Conservation (phyloP, 2,329 filamentous ascomycete species). For the Penicillium sp. region DNA sequence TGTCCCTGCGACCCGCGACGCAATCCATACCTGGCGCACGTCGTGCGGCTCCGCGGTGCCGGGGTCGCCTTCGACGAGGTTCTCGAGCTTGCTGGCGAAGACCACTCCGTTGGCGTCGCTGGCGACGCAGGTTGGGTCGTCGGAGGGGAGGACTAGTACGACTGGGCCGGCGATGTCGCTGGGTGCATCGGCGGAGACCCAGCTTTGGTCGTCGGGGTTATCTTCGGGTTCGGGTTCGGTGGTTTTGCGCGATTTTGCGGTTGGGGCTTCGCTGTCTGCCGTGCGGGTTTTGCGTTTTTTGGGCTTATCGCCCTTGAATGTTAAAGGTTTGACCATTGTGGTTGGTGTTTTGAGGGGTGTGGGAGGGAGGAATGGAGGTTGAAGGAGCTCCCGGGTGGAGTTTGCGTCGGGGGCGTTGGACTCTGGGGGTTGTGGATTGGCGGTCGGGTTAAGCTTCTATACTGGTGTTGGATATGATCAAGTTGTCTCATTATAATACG, state of each 20-base stretch:
- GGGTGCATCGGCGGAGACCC: slow-evolving; percentile 78
- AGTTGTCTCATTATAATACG: too few species aligned
- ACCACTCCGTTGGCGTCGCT: slow-evolving; percentile 85
- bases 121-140: slow-evolving; percentile 70
- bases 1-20: slow-evolving; percentile 77
- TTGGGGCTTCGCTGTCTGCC: slow-evolving; percentile 40
- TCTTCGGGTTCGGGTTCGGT: slow-evolving; percentile 24
- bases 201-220: slow-evolving; percentile 71
- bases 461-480: neutral
- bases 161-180: slow-evolving; percentile 78
- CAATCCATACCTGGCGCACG: slow-evolving; percentile 93
- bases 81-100: slow-evolving; percentile 78
- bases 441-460: neutral
- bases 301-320: slow-evolving; percentile 94
- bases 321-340: slow-evolving; percentile 69
- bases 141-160: slow-evolving; percentile 76
- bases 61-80: slow-evolving; percentile 79
- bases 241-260: slow-evolving; percentile 28
- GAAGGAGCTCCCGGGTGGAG: slow-evolving; percentile 2
- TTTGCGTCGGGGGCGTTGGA: neutral
- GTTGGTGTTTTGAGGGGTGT: neutral
- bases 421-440: neutral
- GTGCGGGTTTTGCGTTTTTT: slow-evolving; percentile 84
- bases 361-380: slow-evolving; percentile 3
- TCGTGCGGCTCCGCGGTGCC: slow-evolving; percentile 91